These are phyloP conservation scores for Candida multigemmis DNA, from an alignment of 805 yeast genomes.

Conservation along the genomic window DNA sequence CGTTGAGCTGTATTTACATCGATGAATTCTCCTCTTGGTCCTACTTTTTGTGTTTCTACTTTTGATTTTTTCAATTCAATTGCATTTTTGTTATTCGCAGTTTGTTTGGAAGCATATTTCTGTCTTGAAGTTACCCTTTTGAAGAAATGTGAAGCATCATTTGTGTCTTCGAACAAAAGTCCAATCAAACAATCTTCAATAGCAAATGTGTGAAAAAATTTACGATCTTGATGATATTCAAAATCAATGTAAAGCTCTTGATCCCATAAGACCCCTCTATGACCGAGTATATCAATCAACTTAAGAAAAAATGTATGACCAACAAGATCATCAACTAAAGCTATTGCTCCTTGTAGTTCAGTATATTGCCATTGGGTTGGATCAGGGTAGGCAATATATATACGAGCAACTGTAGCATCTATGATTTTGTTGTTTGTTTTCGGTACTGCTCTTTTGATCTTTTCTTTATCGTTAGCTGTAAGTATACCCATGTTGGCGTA, in stretches of 20 bases:
- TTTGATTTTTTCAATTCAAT: conserved; percentile 55
- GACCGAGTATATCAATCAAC: conserved; percentile 75
- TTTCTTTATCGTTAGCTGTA: conserved; percentile 65
- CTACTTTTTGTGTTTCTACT: conserved; percentile 31
- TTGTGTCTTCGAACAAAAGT: conserved; percentile 77
- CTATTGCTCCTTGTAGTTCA: conserved; percentile 82
- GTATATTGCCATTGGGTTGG: conserved; percentile 77
- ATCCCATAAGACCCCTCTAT: conserved; percentile 91
- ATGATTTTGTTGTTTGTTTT: conserved; percentile 79
- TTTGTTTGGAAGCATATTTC: conserved; percentile 81
- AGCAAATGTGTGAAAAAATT: conserved; percentile 93
- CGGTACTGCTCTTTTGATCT: conserved; percentile 82
- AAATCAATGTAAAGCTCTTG: conserved; percentile 88
- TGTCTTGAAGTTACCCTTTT: conserved; percentile 68
- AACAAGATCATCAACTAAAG: conserved; percentile 82
- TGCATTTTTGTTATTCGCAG: conserved; percentile 81
- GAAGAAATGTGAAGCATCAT: conserved; percentile 78
- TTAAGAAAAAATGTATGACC: conserved; percentile 92
- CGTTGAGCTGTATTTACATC: conserved; percentile 45
- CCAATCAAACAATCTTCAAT: conserved; percentile 86
- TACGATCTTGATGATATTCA: conserved; percentile 86
- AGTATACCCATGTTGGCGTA: conserved; percentile 28
- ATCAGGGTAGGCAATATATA: conserved; percentile 86
- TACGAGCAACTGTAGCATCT: conserved; percentile 83
- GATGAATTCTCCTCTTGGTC: conserved; percentile 58